Evolutionary conservation across 768 basidiomycete species (phyloP).

Genomic region (Termitomyces sp.): DNA sequence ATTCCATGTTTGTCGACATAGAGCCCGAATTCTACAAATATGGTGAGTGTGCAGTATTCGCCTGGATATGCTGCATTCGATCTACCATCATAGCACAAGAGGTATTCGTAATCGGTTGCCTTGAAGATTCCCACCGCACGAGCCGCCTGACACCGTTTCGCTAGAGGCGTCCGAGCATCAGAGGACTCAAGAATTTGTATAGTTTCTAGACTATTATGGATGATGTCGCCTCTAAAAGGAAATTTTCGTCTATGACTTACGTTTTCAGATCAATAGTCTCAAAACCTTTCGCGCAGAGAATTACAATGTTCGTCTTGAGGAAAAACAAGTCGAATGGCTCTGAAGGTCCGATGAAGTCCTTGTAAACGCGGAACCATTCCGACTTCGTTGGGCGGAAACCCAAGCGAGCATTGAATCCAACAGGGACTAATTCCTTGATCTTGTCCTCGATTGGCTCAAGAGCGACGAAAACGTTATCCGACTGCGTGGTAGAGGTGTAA

Average conservation of each 20-base stretch:
- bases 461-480: slow-evolving; percentile 91
- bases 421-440: slow-evolving; percentile 68
- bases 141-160: slow-evolving; percentile 81
- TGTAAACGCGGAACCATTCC: slow-evolving; percentile 92
- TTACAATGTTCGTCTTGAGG: slow-evolving; percentile 85
- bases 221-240: not conserved
- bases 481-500: slow-evolving; percentile 21
- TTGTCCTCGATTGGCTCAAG: slow-evolving; percentile 89
- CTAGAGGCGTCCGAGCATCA: slow-evolving; percentile 53
- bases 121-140: slow-evolving; percentile 92
- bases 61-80: not conserved
- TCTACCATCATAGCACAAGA: slow-evolving; percentile 88
- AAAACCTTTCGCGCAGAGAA: slow-evolving; percentile 88
- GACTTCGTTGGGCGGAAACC: slow-evolving; percentile 78
- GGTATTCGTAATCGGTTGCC: slow-evolving; percentile 83
- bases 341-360: slow-evolving; percentile 88
- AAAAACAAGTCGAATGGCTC: slow-evolving; percentile 88
- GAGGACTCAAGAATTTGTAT: slow-evolving; percentile 83
- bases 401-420: slow-evolving; percentile 61
- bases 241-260: slow-evolving; percentile 34
- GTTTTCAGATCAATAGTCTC: slow-evolving; percentile 94
- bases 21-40: slow-evolving; percentile 73
- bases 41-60: not conserved
- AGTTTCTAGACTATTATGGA: slow-evolving; percentile 59
- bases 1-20: slow-evolving; percentile 92